A percentile compares a stretch with the other conserved stretches of the same genome.
Conservation (phyloP, 2,329 filamentous ascomycete species). For the Pestalotiopsis sp. region DNA sequence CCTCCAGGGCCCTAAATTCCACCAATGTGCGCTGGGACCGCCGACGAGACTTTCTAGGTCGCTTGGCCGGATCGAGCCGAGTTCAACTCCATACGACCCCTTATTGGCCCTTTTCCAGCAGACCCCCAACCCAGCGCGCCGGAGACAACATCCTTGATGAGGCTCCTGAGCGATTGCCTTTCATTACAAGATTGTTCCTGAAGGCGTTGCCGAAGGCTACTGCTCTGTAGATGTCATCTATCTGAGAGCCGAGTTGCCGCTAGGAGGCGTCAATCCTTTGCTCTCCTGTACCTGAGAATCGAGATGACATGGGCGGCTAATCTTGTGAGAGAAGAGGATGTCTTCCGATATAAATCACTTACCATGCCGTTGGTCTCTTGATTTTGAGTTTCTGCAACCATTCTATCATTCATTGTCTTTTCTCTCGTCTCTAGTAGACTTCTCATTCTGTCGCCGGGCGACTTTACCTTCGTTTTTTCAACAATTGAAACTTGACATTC, state of each 20-base stretch:
- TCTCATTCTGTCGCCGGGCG: constrained; percentile 9
- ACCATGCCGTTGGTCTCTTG: not conserved
- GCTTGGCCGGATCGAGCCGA: constrained; percentile 10
- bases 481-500: not conserved
- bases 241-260: constrained; percentile 9
- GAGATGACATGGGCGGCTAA: not conserved
- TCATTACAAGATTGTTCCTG: not conserved
- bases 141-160: not conserved
- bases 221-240: not conserved
- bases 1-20: not conserved
- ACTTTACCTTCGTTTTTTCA: constrained; percentile 5
- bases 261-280: not conserved
- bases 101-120: not conserved
- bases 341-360: not conserved
- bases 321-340: not conserved
- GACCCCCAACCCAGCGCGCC: not conserved
- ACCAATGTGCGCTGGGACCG: constrained; percentile 5
- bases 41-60: not conserved
- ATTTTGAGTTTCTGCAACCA: too few relatives aligned
- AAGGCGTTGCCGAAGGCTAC: too few relatives aligned
- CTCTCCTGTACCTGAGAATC: not conserved
- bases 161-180: not conserved
- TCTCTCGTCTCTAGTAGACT: not conserved
- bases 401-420: not conserved
- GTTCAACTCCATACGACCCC: not conserved